These are phyloP conservation scores for Leishmania mexicana DNA, from an alignment of 208 protist genomes.

Conservation along the genomic window DNA sequence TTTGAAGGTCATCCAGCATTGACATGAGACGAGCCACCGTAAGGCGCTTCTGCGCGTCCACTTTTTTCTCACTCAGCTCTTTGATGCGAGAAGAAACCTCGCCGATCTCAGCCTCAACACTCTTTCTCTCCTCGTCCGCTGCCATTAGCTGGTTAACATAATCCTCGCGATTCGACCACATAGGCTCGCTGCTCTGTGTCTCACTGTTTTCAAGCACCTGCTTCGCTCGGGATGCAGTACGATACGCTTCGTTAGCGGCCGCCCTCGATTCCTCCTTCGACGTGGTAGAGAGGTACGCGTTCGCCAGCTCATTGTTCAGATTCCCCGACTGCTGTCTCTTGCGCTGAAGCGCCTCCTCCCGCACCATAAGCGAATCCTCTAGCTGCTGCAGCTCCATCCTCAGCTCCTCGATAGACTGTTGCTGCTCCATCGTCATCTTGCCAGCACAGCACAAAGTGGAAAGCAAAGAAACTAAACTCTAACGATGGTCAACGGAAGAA, in stretches of 20 bases:
- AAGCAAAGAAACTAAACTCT: neutral
- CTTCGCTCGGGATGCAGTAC: constrained; percentile 32
- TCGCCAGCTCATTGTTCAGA: constrained; percentile 21
- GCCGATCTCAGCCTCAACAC: constrained; percentile 43
- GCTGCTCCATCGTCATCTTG: neutral
- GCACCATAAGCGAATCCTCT: constrained; percentile 41
- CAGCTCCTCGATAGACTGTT: constrained; percentile 41
- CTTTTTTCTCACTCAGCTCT: constrained; percentile 33
- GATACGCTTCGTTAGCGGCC: constrained; percentile 19
- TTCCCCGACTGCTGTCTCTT: constrained; percentile 20
- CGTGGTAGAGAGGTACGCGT: neutral
- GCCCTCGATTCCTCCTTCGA: constrained; percentile 16
- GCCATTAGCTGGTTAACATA: constrained; percentile 66
- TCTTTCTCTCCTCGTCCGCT: constrained; percentile 48
- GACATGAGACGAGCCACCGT: constrained; percentile 69
- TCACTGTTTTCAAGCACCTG: constrained; percentile 46
- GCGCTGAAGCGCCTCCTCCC: constrained; percentile 18
- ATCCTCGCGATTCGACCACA: constrained; percentile 48
- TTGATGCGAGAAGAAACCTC: constrained; percentile 53
- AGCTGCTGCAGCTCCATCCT: constrained; percentile 47
- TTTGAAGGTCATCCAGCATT: constrained; percentile 80
- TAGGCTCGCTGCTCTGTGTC: constrained; percentile 6
- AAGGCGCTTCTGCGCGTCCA: constrained; percentile 60
- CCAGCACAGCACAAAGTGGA: too few species aligned
- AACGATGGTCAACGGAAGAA: neutral